These are phyloP conservation scores for Colletotrichum sublineola DNA, from an alignment of 2,329 filamentous ascomycete species.

Conservation along the genomic window DNA sequence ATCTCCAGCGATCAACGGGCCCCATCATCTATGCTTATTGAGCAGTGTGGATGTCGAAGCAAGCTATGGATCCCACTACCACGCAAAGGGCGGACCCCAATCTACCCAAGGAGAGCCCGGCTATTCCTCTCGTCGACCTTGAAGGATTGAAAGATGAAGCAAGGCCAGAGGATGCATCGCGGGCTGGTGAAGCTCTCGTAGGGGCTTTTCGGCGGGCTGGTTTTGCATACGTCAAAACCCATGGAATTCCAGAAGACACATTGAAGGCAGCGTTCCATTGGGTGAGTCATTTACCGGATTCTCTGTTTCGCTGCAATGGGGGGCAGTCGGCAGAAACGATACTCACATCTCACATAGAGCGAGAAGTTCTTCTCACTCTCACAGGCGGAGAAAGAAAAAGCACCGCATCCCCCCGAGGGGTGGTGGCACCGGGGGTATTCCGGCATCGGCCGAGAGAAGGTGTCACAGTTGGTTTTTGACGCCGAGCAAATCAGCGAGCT, in stretches of 20 bases:
- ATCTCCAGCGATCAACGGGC: not conserved
- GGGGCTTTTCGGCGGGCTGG: slow-evolving; percentile 51
- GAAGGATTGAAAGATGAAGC: not conserved
- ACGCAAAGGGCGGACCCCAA: too few species aligned
- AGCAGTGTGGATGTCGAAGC: not conserved
- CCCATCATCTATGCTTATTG: not conserved
- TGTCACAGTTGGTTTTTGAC: slow-evolving; percentile 52
- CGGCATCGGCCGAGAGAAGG: slow-evolving; percentile 52
- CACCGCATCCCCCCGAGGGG: slow-evolving; percentile 43
- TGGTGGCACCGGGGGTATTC: slow-evolving; percentile 54
- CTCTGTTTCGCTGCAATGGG: too few species aligned
- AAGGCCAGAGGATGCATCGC: not conserved
- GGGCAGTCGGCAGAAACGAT: too few species aligned
- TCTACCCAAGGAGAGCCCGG: not conserved
- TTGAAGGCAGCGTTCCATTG: slow-evolving; percentile 52
- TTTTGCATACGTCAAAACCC: slow-evolving; percentile 53
- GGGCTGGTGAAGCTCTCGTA: slow-evolving; percentile 43
- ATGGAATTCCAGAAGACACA: slow-evolving; percentile 51
- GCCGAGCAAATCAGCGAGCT: slow-evolving; percentile 46
- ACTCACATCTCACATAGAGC: too few species aligned
- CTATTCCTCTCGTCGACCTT: slow-evolving; percentile 19
- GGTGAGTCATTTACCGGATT: too few species aligned
- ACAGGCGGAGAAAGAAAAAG: slow-evolving; percentile 50
- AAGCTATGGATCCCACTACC: not conserved
- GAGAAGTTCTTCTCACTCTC: slow-evolving; percentile 42